Evolutionary conservation across 2,329 filamentous ascomycete genomes (phyloP).

Genomic region (Plenodomus lindquistii): DNA sequence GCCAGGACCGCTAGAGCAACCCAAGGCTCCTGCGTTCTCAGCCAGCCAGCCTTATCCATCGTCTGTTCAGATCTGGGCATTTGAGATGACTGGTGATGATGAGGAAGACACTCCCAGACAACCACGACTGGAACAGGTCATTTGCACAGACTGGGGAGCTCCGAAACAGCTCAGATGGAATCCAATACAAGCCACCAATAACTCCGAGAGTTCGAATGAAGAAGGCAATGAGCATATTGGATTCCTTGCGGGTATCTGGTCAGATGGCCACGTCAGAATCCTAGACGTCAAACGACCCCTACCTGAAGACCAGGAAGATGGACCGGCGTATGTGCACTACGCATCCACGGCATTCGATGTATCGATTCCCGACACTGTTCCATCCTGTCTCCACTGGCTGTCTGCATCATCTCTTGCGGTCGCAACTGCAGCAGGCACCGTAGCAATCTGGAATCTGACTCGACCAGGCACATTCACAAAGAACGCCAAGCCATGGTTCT

Average conservation of each 20-base stretch:
- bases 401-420: conserved; percentile 59
- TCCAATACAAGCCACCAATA: conserved; percentile 46
- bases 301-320: conserved; percentile 1
- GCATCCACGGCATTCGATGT: conserved; percentile 55
- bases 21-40: conserved; percentile 54
- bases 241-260: conserved; percentile 60
- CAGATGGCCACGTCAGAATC: conserved; percentile 61
- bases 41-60: conserved; percentile 54
- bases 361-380: conserved; percentile 56
- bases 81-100: conserved; percentile 47
- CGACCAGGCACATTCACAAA: conserved; percentile 37
- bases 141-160: conserved; percentile 63
- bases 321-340: conserved; percentile 47
- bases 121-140: conserved; percentile 54
- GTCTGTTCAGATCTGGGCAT: conserved; percentile 63
- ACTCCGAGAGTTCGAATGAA: conserved; percentile 29
- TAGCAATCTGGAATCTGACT: conserved; percentile 58
- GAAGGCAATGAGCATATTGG: conserved; percentile 48
- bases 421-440: conserved; percentile 60
- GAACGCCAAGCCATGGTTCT: conserved; percentile 47
- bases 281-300: conserved; percentile 51
- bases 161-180: conserved; percentile 62
- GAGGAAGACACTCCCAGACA: conserved; percentile 48
- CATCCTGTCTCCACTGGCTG: conserved; percentile 61
- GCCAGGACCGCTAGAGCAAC: conserved; percentile 35